Base-by-base conservation (phyloP, 768 basidiomycete genomes). In the Russula lepida region DNA sequence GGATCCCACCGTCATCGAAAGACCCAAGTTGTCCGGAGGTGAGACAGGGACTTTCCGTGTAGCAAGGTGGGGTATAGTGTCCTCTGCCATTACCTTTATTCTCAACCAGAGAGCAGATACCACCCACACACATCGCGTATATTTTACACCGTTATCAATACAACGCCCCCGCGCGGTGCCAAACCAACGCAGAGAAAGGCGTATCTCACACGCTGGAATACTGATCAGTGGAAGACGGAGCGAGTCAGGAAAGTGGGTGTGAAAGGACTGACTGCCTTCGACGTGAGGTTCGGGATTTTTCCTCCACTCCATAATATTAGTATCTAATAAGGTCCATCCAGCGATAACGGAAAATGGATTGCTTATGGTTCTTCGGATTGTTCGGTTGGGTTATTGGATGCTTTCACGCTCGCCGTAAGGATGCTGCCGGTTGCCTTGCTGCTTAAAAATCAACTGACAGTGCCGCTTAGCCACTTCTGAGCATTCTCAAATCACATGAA, bases 401-500 rank as follows among this genome's bases (percentile, higher is more conserved):
- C 92, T 3, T 76, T 75, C 56, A 91, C 84, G 2, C 74, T 98
- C 25, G 78, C 81, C 57, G 97, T 98, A 37, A 37, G 51, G 30
- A 63, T 53, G 28, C 13, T 27, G 12, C 19, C 23, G 25, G 30
- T 59, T 19, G 28, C 6, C 37, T 23, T 23, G 27, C 47, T 51
- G n/a, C 44, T 27, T 54, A 48, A 64, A 23, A 60, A 39, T 0
- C 11, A 21, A 21, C 52, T 28, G 25, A 13, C 28, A 28, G 27
- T 9, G 6, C 39, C 53, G 44, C 35, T 46, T 68, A 98, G 95
- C 95, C 94, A 1, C 71, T 92, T 13, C 74, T 92, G 32, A 85
- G 85, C 21, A 97, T 99, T 63, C 77, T 98, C 60, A 91, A 90
- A 73, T 90, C 97, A 0, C 95, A 98, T 72, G 93, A 95, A 62